Percentiles rank a stretch among this genome's conserved stretches.
phyloP scores from a whole-genome alignment of 768 basidiomycete species.

The Postia placenta region DNA sequence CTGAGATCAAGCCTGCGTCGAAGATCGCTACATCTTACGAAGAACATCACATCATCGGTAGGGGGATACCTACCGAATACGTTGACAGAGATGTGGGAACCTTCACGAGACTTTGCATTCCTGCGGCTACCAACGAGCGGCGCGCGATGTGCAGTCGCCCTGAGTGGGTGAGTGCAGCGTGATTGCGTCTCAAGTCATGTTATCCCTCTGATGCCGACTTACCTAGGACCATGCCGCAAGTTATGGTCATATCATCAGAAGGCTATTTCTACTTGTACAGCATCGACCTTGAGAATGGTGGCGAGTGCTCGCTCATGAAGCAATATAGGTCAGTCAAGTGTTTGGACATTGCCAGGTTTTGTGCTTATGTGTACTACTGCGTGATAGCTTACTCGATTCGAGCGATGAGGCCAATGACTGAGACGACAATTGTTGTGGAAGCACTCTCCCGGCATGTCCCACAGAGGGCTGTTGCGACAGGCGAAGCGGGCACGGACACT shows the following conservation, averaged over 20 bases:
- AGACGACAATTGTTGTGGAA: background rate
- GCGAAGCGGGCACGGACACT: too few species aligned
- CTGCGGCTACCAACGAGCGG: conserved; percentile 76
- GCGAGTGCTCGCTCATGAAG: conserved; percentile 92
- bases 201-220: background rate
- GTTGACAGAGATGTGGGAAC: conserved; percentile 96
- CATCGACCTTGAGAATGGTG: conserved; percentile 93
- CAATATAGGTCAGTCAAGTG: conserved; percentile 65
- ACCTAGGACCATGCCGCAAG: conserved; percentile 82
- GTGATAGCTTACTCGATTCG: background rate
- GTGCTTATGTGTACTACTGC: too few species aligned
- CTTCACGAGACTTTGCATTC: conserved; percentile 89
- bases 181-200: background rate
- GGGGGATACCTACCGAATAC: conserved; percentile 86
- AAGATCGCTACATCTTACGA: conserved; percentile 70
- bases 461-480: too few species aligned
- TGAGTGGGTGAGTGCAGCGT: conserved; percentile 64
- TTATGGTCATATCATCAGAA: conserved; percentile 95
- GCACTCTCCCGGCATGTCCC: too few species aligned
- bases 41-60: conserved; percentile 68
- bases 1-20: conserved; percentile 48
- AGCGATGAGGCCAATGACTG: conserved; percentile 4
- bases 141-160: conserved; percentile 79
- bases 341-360: background rate
- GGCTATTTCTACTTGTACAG: conserved; percentile 95